Conservation (phyloP, 177 flowering plant species). For the Tripterygium wilfordii region DNA sequence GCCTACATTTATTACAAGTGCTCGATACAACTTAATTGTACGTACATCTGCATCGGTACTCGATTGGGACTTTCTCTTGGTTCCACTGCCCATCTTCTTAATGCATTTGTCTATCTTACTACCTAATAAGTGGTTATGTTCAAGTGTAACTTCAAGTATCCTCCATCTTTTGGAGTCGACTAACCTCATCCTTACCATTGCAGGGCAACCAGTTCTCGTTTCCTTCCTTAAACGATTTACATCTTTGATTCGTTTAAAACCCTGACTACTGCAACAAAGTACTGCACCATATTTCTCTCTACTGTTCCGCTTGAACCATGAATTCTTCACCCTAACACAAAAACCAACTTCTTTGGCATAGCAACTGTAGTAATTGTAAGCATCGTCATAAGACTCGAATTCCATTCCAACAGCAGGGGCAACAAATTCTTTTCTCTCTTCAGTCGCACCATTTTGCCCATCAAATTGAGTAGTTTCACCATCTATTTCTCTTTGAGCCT, state of each 20-base stretch:
- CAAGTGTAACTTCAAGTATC: slow-evolving; percentile 51
- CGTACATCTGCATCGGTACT: slow-evolving; percentile 28
- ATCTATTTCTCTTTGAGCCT: slow-evolving; percentile 13
- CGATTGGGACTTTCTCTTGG: slow-evolving; percentile 32
- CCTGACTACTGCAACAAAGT: slow-evolving; percentile 74
- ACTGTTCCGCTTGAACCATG: slow-evolving; percentile 67
- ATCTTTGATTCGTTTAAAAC: slow-evolving; percentile 61
- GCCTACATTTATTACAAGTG: slow-evolving; percentile 39
- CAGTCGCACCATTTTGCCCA: slow-evolving; percentile 20
- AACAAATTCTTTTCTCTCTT: slow-evolving; percentile 38
- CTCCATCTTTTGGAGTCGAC: slow-evolving; percentile 67
- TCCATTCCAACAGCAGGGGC: slow-evolving; percentile 65
- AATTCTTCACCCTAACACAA: slow-evolving; percentile 60
- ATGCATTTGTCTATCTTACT: slow-evolving; percentile 37
- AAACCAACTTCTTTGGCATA: slow-evolving; percentile 66
- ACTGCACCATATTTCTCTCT: slow-evolving; percentile 72
- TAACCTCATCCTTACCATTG: slow-evolving; percentile 61
- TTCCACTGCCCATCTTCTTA: slow-evolving; percentile 38
- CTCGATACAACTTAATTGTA: slow-evolving; percentile 40
- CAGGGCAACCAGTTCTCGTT: slow-evolving; percentile 70
- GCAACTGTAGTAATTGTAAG: slow-evolving; percentile 56
- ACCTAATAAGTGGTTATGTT: slow-evolving; percentile 61
- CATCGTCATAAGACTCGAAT: slow-evolving; percentile 67
- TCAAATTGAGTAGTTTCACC: slow-evolving; percentile 14
- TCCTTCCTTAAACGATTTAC: slow-evolving; percentile 50